Conservation (phyloP, 2,329 filamentous ascomycete species). For the Penicillium aurantiogriseum region DNA sequence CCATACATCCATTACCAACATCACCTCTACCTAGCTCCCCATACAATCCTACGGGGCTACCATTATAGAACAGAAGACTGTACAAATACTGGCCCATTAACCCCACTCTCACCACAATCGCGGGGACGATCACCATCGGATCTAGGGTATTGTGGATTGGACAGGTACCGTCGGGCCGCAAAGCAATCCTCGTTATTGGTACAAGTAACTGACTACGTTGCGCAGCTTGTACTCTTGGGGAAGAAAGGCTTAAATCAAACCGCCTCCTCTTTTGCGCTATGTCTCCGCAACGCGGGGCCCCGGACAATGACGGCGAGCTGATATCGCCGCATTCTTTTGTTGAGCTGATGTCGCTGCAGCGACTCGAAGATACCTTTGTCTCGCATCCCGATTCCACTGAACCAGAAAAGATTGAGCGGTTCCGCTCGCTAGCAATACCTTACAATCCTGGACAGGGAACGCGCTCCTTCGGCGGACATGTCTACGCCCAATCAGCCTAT, state of each 20-base stretch:
- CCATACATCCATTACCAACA: neutral
- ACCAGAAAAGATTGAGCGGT: slow-evolving; percentile 31
- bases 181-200: neutral
- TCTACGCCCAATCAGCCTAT: slow-evolving; percentile 58
- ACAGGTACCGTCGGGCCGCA: neutral
- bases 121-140: neutral
- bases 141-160: neutral
- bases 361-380: slow-evolving; percentile 19
- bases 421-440: slow-evolving; percentile 30
- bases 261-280: slow-evolving; percentile 6
- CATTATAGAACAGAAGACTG: neutral
- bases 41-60: neutral
- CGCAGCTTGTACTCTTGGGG: neutral
- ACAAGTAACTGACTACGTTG: neutral
- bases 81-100: neutral
- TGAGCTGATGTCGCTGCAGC: slow-evolving; percentile 35
- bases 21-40: neutral
- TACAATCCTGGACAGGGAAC: slow-evolving; percentile 46
- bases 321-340: slow-evolving; percentile 26
- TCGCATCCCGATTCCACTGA: slow-evolving; percentile 9
- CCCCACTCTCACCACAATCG: neutral
- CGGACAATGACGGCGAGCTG: slow-evolving; percentile 9
- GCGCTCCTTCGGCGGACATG: slow-evolving; percentile 56
- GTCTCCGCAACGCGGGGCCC: slow-evolving; percentile 12
- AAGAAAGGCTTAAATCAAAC: neutral